Conservation (phyloP, 2,329 filamentous ascomycete species). For the Didymella segeticola region DNA sequence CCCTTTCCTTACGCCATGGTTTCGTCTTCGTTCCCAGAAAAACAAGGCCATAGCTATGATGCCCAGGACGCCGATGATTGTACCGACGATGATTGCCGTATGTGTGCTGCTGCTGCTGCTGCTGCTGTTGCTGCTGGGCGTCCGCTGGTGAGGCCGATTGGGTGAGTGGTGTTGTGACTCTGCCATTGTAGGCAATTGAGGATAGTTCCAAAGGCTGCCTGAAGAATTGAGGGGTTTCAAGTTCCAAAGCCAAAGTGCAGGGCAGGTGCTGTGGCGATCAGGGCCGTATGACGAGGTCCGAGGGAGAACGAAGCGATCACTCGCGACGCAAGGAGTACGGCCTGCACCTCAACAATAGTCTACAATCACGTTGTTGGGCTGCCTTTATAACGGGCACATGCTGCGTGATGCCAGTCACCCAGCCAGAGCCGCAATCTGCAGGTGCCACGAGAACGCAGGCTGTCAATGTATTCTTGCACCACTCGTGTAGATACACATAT, state of each 20-base stretch:
- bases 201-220: too few relatives aligned
- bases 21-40: slow-evolving; percentile 5
- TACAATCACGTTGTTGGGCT: background rate
- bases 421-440: background rate
- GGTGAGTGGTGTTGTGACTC: slow-evolving; percentile 3
- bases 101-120: slow-evolving; percentile 5
- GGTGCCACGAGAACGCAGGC: background rate
- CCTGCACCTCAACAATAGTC: background rate
- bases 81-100: slow-evolving; percentile 15
- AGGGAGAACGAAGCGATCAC: background rate
- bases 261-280: background rate
- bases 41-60: slow-evolving; percentile 1
- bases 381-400: background rate
- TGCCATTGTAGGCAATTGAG: slow-evolving; percentile 6
- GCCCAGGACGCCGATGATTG: slow-evolving; percentile 8
- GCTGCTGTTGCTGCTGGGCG: too few relatives aligned
- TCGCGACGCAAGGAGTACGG: slow-evolving; percentile 5
- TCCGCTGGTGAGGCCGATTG: background rate
- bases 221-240: background rate
- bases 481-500: background rate
- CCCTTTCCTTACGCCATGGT: slow-evolving; percentile 9
- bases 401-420: background rate
- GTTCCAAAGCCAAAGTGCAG: background rate
- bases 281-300: slow-evolving; percentile 4
- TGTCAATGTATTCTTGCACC: background rate